Base-by-base conservation (phyloP, 495 filamentous ascomycete genomes). In the Neurospora sp. region DNA sequence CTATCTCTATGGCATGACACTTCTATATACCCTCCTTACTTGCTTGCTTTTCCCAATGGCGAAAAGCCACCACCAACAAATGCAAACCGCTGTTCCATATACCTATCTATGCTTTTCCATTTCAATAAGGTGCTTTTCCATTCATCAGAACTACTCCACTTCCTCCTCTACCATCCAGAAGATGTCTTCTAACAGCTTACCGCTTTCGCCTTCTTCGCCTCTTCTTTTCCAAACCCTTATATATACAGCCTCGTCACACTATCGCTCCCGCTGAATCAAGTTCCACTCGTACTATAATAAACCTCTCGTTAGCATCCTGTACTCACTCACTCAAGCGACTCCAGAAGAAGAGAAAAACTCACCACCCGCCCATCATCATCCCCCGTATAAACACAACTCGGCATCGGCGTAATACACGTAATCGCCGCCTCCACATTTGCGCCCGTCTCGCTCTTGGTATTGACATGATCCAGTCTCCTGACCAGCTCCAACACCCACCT, bases 291-390 rank as follows among this genome's bases (percentile, higher is more conserved):
- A 96, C 92, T 95, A 72, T 31, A 54, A 35, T 1, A 20, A 39
- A 59, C 37, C 31, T n/a, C 39, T 39, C 23, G 74, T 82, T 78
- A 81, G 76, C 76, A 82, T 27, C 27, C 1, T 27, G 27, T 27
- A 27, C 27, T 27, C 27, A 27, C 27, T 27, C 2, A 1, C 1
- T 27, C 27, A 27, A 27, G 27, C 27, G 27, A 27, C 27, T 27
- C 27, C 27, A 27, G 27, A 27, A 27, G 27, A 27, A 27, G 27
- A 27, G 27, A 27, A 59, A 77, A 72, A 85, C 85, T 83, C 76
- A 88, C 85, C 79, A 97, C 94, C 83, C 91, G 83, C 59, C 94
- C 94, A 54, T 91, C 89, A 73, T 97, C 95, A 83, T 98, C 94
- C 9, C 96, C 95, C 0, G 95, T 97, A 82, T 98, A 98, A 14